Evolutionary conservation across 2,329 filamentous ascomycete species (phyloP).

Genomic region (Fusarium sp.): DNA sequence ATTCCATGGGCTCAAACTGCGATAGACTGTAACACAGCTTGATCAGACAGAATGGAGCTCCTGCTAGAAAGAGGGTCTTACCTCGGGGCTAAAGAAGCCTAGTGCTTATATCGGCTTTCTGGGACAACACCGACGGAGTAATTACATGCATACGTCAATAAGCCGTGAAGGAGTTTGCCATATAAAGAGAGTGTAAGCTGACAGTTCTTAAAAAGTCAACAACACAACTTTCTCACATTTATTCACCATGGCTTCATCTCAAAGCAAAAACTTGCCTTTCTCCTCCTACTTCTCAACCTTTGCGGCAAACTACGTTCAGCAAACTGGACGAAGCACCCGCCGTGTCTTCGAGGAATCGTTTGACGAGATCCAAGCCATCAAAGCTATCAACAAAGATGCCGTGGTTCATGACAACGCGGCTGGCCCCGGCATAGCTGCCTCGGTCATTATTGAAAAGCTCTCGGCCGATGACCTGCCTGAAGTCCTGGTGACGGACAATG

Average conservation of each 20-base stretch:
- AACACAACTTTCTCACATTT: background rate
- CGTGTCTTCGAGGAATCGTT: conserved; percentile 35
- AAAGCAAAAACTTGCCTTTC: conserved; percentile 24
- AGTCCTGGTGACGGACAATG: conserved; percentile 36
- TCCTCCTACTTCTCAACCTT: conserved; percentile 44
- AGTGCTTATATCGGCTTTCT: background rate
- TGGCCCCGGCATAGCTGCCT: conserved; percentile 48
- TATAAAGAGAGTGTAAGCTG: background rate
- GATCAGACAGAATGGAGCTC: background rate
- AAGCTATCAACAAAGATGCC: conserved; percentile 39
- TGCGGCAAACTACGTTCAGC: conserved; percentile 41
- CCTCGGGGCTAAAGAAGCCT: background rate
- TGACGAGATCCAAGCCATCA: conserved; percentile 27
- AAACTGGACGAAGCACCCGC: conserved; percentile 47
- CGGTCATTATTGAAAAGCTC: conserved; percentile 37
- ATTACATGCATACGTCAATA: background rate
- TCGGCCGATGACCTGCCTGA: background rate
- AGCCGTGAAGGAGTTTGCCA: background rate
- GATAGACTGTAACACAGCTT: background rate
- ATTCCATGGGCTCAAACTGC: background rate
- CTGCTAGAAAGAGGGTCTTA: background rate
- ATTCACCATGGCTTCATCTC: conserved; percentile 13
- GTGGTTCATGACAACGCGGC: conserved; percentile 50
- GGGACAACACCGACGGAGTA: background rate
- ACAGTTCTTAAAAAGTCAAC: background rate